Evolutionary conservation across 2,329 filamentous ascomycete species (phyloP).

Genomic region (Fusarium sp.): DNA sequence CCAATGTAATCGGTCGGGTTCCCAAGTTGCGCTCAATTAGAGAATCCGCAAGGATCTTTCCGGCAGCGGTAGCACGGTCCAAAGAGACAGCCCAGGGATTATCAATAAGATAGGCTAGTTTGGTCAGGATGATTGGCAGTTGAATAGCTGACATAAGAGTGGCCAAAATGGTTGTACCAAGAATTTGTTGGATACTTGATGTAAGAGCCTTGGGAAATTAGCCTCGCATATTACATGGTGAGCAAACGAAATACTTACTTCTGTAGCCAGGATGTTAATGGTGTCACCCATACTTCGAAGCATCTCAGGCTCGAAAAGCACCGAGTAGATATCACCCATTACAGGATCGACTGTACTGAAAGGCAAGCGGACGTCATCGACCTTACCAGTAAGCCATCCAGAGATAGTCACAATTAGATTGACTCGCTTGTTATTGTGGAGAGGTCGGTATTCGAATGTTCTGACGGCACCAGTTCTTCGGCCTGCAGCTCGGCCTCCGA

Average conservation of each 20-base stretch:
- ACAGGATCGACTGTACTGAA: constrained; percentile 97
- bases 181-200: constrained; percentile 93
- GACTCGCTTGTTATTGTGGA: constrained; percentile 98
- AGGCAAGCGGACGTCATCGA: constrained; percentile 94
- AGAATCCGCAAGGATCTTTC: constrained; percentile 93
- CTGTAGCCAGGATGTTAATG: constrained; percentile 97
- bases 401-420: constrained; percentile 96
- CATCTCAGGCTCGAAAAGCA: constrained; percentile 99
- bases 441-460: constrained; percentile 95
- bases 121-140: constrained; percentile 90
- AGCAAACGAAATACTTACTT: constrained; percentile 67
- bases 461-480: constrained; percentile 90
- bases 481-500: constrained; percentile 86
- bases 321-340: constrained; percentile 98
- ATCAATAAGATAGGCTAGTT: constrained; percentile 95
- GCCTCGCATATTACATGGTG: background rate
- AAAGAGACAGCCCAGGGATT: constrained; percentile 99
- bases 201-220: constrained; percentile 77
- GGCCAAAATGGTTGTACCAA: constrained; percentile 89
- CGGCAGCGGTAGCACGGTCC: constrained; percentile 86
- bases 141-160: constrained; percentile 93
- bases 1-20: constrained; percentile 88
- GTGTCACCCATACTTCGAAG: constrained; percentile 97
- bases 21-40: constrained; percentile 92
- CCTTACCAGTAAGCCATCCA: constrained; percentile 98